phyloP scores from a whole-genome alignment of 2,329 filamentous ascomycete species.

The Fusarium metavorans region DNA sequence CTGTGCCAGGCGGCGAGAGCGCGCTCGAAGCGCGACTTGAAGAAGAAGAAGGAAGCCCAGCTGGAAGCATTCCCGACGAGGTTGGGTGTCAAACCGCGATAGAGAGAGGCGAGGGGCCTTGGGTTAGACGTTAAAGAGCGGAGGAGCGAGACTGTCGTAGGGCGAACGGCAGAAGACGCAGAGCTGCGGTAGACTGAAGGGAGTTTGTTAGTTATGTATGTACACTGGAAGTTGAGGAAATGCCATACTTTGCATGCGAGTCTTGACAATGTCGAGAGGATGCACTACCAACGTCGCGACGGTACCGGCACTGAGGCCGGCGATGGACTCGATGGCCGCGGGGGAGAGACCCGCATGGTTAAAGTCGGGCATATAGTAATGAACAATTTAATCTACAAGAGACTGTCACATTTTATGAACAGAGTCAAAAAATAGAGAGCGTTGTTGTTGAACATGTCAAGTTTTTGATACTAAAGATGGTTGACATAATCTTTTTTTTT shows the following conservation, averaged over 20 bases:
- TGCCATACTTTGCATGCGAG: slow-evolving; percentile 82
- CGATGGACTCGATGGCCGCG: slow-evolving; percentile 86
- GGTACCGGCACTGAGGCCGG: slow-evolving; percentile 89
- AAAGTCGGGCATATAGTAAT: slow-evolving; percentile 58
- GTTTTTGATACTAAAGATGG: neutral
- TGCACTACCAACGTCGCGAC: slow-evolving; percentile 89
- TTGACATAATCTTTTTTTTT: slow-evolving; percentile 32
- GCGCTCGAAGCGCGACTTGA: slow-evolving; percentile 69
- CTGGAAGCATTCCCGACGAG: slow-evolving; percentile 89
- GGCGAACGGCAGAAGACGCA: slow-evolving; percentile 51
- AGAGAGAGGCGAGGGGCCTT: slow-evolving; percentile 76
- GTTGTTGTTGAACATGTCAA: neutral
- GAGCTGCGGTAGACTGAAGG: slow-evolving; percentile 63
- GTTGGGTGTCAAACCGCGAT: slow-evolving; percentile 91
- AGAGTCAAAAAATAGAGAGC: neutral
- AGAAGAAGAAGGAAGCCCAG: slow-evolving; percentile 94
- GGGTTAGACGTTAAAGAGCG: slow-evolving; percentile 62
- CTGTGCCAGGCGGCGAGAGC: slow-evolving; percentile 50
- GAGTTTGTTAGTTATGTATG: slow-evolving; percentile 9
- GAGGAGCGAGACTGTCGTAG: slow-evolving; percentile 65
- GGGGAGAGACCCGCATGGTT: slow-evolving; percentile 74
- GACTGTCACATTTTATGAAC: slow-evolving; percentile 42
- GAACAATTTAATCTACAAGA: slow-evolving; percentile 11
- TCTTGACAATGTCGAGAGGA: slow-evolving; percentile 96
- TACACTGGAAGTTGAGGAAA: too few relatives aligned